These are phyloP conservation scores for Solanum habrochaites DNA, from an alignment of 257 asterid genomes.

Conservation along the genomic window DNA sequence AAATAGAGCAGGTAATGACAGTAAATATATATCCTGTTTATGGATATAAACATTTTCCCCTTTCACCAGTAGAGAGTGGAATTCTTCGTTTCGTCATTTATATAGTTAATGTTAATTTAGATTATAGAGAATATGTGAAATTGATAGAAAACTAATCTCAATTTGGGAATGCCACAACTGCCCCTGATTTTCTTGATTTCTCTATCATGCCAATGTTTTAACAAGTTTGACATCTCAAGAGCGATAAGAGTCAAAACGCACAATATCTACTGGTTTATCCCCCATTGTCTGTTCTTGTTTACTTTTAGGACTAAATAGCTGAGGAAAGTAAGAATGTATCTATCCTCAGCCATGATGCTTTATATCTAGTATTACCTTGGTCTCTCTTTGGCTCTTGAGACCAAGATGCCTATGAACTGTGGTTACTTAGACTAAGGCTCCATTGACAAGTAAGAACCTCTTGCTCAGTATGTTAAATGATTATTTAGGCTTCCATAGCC, in stretches of 20 bases:
- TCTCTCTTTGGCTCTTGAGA: not conserved
- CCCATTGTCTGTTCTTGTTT: not conserved
- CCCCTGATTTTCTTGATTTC: not conserved
- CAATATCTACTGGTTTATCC: not conserved
- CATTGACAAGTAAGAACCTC: not conserved
- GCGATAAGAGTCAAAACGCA: not conserved
- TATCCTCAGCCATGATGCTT: not conserved
- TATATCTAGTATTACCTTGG: not conserved
- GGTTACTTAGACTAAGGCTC: not conserved
- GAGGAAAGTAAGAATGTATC: not conserved
- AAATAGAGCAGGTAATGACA: conserved; percentile 35
- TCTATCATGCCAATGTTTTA: not conserved
- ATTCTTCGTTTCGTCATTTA: not conserved
- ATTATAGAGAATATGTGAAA: not conserved
- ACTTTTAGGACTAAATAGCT: not conserved
- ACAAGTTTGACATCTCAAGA: not conserved
- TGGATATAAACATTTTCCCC: not conserved
- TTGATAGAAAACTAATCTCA: not conserved
- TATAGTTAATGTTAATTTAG: not conserved
- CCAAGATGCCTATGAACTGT: not conserved
- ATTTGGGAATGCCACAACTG: not conserved
- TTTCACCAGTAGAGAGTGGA: not conserved
- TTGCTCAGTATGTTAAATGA: not conserved
- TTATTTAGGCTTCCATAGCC: not conserved
- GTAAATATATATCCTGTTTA: not conserved